phyloP scores from a whole-genome alignment of 495 filamentous ascomycete species.

The Xylaria telfairii region DNA sequence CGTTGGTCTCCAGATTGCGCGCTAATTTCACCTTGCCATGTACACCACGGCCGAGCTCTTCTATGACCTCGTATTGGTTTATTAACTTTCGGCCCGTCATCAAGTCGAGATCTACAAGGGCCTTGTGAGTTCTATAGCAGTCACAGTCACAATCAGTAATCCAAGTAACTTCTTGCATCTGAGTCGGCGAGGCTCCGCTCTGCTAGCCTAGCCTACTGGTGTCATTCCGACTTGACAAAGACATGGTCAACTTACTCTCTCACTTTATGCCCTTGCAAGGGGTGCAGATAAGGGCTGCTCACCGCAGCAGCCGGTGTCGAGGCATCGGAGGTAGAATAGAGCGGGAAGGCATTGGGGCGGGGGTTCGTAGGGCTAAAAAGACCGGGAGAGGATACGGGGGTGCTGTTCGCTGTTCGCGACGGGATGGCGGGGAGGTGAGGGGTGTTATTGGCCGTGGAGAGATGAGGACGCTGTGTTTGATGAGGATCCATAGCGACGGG shows the following conservation, averaged over 20 bases:
- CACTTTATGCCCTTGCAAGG: conserved; percentile 66
- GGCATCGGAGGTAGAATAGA: conserved; percentile 51
- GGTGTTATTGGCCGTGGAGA: conserved; percentile 43
- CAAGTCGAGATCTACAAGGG: conserved; percentile 84
- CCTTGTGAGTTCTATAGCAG: conserved; percentile 73
- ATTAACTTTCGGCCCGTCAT: conserved; percentile 92
- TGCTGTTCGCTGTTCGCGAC: conserved; percentile 65
- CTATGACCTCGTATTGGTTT: conserved; percentile 95
- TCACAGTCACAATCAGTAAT: conserved; percentile 7
- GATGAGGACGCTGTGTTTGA: conserved; percentile 46
- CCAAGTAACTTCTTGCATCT: background rate
- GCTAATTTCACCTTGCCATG: conserved; percentile 98
- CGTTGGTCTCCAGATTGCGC: conserved; percentile 73
- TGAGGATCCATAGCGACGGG: conserved; percentile 39
- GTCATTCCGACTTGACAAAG: background rate
- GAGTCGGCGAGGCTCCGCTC: background rate
- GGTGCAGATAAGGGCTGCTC: conserved; percentile 67
- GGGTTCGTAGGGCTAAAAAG: conserved; percentile 62
- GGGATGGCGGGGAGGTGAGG: conserved; percentile 37
- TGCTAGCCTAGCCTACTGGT: background rate
- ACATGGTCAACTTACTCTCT: conserved; percentile 54
- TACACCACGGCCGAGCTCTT: conserved; percentile 92
- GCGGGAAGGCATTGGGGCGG: conserved; percentile 45
- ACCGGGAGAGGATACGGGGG: conserved; percentile 70
- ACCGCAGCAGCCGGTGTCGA: conserved; percentile 51